Percentiles rank a stretch among this genome's conserved stretches.
Conservation (phyloP, 495 filamentous ascomycete species). For the Podospora pseudocomata region DNA sequence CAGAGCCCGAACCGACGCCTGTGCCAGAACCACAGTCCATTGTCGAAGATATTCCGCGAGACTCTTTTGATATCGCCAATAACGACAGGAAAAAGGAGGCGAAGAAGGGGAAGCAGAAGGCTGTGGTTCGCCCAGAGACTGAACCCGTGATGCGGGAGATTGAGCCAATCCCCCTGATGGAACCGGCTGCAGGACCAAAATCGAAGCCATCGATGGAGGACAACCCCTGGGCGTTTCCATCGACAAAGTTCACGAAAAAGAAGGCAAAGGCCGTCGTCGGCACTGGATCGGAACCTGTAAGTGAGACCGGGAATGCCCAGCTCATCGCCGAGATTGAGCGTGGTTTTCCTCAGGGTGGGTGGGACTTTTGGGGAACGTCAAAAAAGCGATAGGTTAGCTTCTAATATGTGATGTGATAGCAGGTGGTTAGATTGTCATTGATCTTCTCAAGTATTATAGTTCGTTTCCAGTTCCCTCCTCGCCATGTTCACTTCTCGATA, state of each 20-base stretch:
- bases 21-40: neutral
- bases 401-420: neutral
- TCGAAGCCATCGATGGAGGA: neutral
- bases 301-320: neutral
- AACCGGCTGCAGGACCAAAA: neutral
- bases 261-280: neutral
- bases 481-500: neutral
- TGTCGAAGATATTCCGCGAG: neutral
- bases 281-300: neutral
- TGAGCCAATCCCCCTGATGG: neutral
- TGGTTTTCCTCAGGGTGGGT: neutral
- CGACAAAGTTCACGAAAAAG: neutral
- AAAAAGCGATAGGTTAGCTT: neutral
- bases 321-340: neutral
- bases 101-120: neutral
- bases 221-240: neutral
- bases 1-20: neutral
- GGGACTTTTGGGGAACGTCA: slow-evolving; percentile 11
- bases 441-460: neutral
- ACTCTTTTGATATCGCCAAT: neutral
- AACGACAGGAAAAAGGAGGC: neutral
- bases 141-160: neutral
- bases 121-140: neutral
- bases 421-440: neutral
- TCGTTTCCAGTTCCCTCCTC: neutral